A percentile compares a stretch with the other conserved stretches of the same genome.
phyloP scores from a whole-genome alignment of 1,284 basidiomycete species.

The Ustilago cynodontis region DNA sequence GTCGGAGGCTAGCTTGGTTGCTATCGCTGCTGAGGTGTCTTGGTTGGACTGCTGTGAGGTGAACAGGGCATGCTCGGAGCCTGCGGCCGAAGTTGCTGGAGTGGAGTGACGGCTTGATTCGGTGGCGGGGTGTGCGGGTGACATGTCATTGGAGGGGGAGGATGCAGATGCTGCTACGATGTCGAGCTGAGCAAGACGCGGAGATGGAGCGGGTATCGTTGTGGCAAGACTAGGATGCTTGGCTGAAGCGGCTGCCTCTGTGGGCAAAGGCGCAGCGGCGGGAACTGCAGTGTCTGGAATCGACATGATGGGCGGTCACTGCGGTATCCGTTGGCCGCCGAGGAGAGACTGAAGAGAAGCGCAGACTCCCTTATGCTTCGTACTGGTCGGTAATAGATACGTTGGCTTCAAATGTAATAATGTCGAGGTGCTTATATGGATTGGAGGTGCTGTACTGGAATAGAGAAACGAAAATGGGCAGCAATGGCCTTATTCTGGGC shows the following conservation, averaged over 20 bases:
- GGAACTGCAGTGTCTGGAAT: conserved; percentile 12
- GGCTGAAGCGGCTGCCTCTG: background rate
- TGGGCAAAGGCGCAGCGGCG: conserved; percentile 9
- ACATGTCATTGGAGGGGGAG: conserved; percentile 33
- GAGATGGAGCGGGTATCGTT: conserved; percentile 2
- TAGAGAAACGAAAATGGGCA: background rate
- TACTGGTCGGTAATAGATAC: no score
- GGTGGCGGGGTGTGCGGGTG: conserved; percentile 25
- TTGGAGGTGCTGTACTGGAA: background rate
- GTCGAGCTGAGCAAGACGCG: conserved; percentile 25
- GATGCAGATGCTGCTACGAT: conserved; percentile 23
- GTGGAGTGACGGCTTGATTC: conserved; percentile 52
- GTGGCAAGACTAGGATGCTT: conserved; percentile 1
- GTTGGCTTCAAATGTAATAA: background rate
- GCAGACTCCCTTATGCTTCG: background rate
- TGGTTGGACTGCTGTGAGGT: conserved; percentile 5
- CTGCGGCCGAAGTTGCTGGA: conserved; percentile 47
- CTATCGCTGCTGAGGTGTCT: background rate
- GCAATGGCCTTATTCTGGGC: background rate
- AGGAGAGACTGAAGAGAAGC: background rate
- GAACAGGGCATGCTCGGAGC: conserved; percentile 33
- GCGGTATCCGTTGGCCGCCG: conserved; percentile 2
- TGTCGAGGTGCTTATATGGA: background rate
- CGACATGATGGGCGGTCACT: conserved; percentile 18
- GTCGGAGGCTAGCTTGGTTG: background rate